Base-by-base conservation (phyloP, 2,329 filamentous ascomycete genomes). In the Uncinocarpus reesii region DNA sequence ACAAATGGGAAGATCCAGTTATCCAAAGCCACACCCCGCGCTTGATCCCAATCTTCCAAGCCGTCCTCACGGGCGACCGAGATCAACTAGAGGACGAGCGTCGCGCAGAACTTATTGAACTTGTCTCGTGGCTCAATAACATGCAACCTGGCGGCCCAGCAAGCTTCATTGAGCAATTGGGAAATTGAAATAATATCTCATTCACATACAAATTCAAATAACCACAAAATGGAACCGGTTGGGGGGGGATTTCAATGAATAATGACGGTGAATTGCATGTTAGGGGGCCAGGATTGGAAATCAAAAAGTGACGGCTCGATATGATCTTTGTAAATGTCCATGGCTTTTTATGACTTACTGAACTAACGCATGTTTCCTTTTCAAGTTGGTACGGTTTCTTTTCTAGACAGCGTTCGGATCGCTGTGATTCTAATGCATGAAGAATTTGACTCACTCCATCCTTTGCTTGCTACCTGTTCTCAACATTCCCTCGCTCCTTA, bases 1-100 rank as follows among this genome's bases (percentile, higher is more conserved):
- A 72, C 60, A 71, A 71, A 56, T 68, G 65, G 61, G 67, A 71
- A 53, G 68, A 73, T 53, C 55, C 63, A 16, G 71, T 67, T 38
- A 63, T 73, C 51, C 65, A 64, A 42, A 61, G 65, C 40, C 64
- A 72, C 23, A 74, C 71, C 3, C 68, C 68, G 2, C 64, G 65
- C 42, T 61, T 74, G 36, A 60, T 72, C 26, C 69, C 71, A 13
- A 62, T 73, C 56, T 70, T 74, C 62, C 64, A 72, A 57, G 59
- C 67, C 23, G 71, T 73, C 15, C 63, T 73, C 18, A 64, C 60
- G 45, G 65, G 66, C 41, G 68, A 71, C 15, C 60, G 65, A 46
- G 66, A 71, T 48, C 70, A 72, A 58, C 59, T 74, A 23, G 69
- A 71, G 51, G 69, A 72, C 40, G 70, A 72, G 58, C 69, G 70